These are phyloP conservation scores for Lignosus rhinocerotis DNA, from an alignment of 1,284 basidiomycete species.

Conservation along the genomic window DNA sequence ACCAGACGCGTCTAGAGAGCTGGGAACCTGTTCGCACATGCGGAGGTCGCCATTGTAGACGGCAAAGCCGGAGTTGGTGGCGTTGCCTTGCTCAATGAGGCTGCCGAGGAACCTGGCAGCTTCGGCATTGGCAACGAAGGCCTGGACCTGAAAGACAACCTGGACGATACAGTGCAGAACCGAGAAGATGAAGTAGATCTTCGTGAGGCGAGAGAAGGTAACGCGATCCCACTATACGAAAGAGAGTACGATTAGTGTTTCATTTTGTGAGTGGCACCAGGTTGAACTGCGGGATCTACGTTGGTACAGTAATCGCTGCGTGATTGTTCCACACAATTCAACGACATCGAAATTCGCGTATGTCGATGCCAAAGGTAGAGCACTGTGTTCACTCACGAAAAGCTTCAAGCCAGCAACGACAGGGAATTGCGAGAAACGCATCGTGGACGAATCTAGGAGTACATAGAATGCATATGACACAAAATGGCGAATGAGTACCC, in stretches of 20 bases:
- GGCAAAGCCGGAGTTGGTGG: conserved; percentile 53
- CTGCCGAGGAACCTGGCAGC: conserved; percentile 54
- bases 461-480: neutral
- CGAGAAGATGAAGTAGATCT: conserved; percentile 68
- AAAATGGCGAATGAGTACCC: neutral
- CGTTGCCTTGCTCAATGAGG: conserved; percentile 52
- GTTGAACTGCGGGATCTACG: neutral
- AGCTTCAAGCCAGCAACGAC: conserved; percentile 49
- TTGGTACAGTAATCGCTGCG: neutral
- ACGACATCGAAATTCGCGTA: neutral
- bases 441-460: conserved; percentile 11
- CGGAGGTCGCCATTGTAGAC: conserved; percentile 50
- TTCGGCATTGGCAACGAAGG: conserved; percentile 62
- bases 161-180: conserved; percentile 67
- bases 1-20: conserved; percentile 43
- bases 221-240: conserved; percentile 64
- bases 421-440: conserved; percentile 34
- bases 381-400: conserved; percentile 43
- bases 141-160: conserved; percentile 65
- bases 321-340: neutral
- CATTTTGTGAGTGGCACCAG: neutral
- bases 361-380: neutral
- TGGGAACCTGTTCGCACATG: conserved; percentile 59
- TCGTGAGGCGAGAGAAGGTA: conserved; percentile 65
- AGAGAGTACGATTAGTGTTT: neutral